Evolutionary conservation across 441 rosid species (phyloP), one percentile per base, ranked within the genome.

Genomic region (Daphne laureola): DNA sequence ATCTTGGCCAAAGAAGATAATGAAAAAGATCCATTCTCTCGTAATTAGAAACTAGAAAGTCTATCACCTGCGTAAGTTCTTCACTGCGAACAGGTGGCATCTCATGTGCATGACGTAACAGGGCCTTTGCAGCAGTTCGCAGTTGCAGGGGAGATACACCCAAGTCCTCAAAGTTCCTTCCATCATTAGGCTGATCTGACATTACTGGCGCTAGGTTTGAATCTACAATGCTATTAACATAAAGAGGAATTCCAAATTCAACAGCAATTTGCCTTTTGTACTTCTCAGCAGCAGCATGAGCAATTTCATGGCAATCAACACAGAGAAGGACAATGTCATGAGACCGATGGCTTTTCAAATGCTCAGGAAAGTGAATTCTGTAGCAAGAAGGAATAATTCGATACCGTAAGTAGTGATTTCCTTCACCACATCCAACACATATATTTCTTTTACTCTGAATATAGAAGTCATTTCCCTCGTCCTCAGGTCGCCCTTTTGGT

Each of bases 401-500:
- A 72, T 93, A 93, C 12, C 93, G 91, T 21, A 93, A 69, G 72
- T 93, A 93, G 58, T 93, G 97, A 63, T 78, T 80, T 57, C 92
- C 93, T 75, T 87, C 93, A 45, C 96, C 99, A 78, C 97, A 93
- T 31, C 99, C 76, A 38, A 90, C 97, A 45, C 99, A 90, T 43
- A 93, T 81, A 66, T 93, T 93, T 67, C 67, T 87, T 86, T 93
- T 93, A 46, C 86, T 93, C 62, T 87, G 99, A 53, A 87, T 90
- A 64, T 93, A 93, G 69, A 93, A 90, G 47, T 83, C 97, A 78
- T 89, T 93, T 50, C 70, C 97, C 71, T 93, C 96, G 69, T 93
- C 97, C 72, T 93, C 99, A 3, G 96, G 99, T 41, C 87, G 93
- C 14, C 97, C 99, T 78, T 93, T 93, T 1, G 96, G 99, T 63